phyloP scores from a whole-genome alignment of 352 stramenopile species.

The Globisporangium orthogonon region DNA sequence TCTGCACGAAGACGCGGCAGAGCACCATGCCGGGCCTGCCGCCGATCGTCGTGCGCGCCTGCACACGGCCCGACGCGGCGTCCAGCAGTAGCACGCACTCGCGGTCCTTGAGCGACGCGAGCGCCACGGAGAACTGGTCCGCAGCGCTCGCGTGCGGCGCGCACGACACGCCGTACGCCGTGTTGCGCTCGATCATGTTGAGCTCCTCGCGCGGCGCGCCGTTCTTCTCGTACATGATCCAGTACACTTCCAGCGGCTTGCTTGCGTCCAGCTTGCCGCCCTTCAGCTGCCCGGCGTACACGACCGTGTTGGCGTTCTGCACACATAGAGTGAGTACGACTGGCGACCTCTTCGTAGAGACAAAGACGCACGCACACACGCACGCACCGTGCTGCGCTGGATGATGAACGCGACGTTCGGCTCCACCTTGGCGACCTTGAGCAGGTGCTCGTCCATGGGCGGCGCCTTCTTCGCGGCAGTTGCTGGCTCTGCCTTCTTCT shows the following conservation, averaged over 20 bases:
- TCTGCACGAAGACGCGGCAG: conserved; percentile 78
- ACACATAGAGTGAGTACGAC: background rate
- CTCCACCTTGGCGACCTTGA: conserved; percentile 63
- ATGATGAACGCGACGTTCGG: conserved; percentile 82
- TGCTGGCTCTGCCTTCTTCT: background rate
- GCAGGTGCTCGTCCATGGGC: conserved; percentile 61
- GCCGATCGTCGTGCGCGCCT: conserved; percentile 65
- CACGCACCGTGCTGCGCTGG: conserved; percentile 74
- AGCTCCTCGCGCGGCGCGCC: conserved; percentile 65
- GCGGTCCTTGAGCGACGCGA: conserved; percentile 71
- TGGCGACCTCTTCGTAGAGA: background rate
- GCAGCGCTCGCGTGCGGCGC: conserved; percentile 26
- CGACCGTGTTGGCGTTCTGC: conserved; percentile 75
- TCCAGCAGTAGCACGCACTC: conserved; percentile 55
- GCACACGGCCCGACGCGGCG: conserved; percentile 34
- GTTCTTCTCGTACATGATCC: conserved; percentile 85
- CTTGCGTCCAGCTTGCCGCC: conserved; percentile 33
- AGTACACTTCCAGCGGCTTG: conserved; percentile 73
- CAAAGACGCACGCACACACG: background rate
- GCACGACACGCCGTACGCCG: conserved; percentile 60
- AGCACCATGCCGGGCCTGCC: conserved; percentile 57
- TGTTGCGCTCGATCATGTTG: conserved; percentile 85
- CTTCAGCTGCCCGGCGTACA: conserved; percentile 55
- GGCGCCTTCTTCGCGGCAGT: conserved; percentile 22
- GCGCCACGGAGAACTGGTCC: conserved; percentile 32